Evolutionary conservation across 2,329 filamentous ascomycete genomes (phyloP).

Genomic region (Leptosphaerulina australis): DNA sequence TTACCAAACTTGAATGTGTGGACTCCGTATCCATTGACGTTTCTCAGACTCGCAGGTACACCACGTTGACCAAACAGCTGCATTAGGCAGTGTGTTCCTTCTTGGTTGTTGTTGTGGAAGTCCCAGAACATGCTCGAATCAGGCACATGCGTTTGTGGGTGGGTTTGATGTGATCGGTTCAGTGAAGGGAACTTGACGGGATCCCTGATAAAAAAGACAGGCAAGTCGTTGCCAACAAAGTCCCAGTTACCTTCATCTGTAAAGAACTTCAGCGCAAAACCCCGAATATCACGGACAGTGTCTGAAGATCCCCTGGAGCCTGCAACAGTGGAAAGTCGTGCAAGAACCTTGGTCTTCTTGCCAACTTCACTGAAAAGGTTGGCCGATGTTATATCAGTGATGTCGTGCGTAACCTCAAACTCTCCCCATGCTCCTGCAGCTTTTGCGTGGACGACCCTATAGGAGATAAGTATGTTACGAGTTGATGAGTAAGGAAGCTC

Average conservation of each 20-base stretch:
- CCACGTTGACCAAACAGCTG: conserved; percentile 59
- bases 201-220: conserved; percentile 55
- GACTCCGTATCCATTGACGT: conserved; percentile 56
- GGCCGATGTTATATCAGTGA: conserved; percentile 62
- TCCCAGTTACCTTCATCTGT: conserved; percentile 61
- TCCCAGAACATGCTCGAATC: conserved; percentile 52
- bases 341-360: conserved; percentile 59
- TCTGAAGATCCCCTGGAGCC: conserved; percentile 56
- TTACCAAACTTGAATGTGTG: conserved; percentile 53
- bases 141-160: conserved; percentile 43
- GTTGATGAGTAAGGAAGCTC: conserved; percentile 13
- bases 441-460: conserved; percentile 63
- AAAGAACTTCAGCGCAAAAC: conserved; percentile 59
- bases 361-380: conserved; percentile 61
- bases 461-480: background rate
- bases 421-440: conserved; percentile 63
- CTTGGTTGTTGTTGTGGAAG: conserved; percentile 53
- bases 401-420: conserved; percentile 66
- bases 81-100: conserved; percentile 60
- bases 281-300: conserved; percentile 56
- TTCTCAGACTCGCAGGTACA: conserved; percentile 55
- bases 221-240: conserved; percentile 54
- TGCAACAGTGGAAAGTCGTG: conserved; percentile 56
- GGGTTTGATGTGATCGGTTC: conserved; percentile 45
- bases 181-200: conserved; percentile 52